Evolutionary conservation across 306 rosid genomes (phyloP).

Genomic region (Vachellia pachyceras): DNA sequence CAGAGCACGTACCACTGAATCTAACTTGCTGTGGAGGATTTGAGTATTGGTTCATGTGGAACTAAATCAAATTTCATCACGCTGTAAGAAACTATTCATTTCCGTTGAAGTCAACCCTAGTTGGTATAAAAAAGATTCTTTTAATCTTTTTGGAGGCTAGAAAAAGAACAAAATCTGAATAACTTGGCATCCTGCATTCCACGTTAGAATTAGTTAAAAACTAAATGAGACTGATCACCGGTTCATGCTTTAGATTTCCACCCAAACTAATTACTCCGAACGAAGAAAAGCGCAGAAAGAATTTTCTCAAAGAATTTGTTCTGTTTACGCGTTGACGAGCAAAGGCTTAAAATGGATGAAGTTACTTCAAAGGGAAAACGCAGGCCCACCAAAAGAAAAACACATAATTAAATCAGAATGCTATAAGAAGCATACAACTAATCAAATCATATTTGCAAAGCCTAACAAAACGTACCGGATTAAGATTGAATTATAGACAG

Average conservation of each 20-base stretch:
- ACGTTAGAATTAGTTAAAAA: neutral
- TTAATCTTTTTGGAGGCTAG: no score
- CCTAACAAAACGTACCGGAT: neutral
- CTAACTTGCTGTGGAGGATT: no score
- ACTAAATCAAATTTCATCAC: no score
- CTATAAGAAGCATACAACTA: slow-evolving; percentile 4
- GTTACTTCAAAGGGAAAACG: neutral
- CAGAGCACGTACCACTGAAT: no score
- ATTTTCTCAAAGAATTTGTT: neutral
- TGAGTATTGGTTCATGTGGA: no score
- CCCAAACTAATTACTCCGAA: neutral
- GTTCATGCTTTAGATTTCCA: neutral
- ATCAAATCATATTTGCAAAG: neutral
- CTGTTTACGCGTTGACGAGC: neutral
- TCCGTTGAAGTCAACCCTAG: no score
- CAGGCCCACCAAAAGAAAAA: neutral
- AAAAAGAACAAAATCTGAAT: neutral
- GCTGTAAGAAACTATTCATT: no score
- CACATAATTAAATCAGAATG: neutral
- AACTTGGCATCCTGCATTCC: neutral
- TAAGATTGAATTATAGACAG: neutral
- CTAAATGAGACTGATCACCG: neutral
- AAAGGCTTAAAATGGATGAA: neutral
- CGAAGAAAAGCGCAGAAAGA: neutral
- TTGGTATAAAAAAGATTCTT: no score